Percentiles rank a stretch among this genome's conserved stretches.
phyloP scores from a whole-genome alignment of 78 protist genomes.

The Cyanophora paradoxa region DNA sequence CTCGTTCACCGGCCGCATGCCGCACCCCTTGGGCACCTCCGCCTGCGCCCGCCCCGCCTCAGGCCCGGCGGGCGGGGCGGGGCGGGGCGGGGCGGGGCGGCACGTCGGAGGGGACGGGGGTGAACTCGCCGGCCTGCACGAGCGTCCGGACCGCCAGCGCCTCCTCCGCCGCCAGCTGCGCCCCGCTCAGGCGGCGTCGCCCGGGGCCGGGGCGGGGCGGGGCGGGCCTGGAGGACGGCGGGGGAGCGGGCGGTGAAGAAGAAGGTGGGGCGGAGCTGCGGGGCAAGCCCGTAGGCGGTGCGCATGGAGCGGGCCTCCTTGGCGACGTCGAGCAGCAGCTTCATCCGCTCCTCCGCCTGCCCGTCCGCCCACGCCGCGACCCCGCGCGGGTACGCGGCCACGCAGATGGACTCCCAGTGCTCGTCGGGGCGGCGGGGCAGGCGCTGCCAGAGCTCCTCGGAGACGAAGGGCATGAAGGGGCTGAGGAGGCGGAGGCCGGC shows the following conservation, averaged over 20 bases:
- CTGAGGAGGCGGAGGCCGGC: constrained; percentile 78
- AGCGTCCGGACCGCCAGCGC: too few species aligned
- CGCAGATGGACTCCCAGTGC: constrained; percentile 41
- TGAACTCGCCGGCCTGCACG: too few species aligned
- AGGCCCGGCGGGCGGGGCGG: not conserved
- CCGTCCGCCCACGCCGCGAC: constrained; percentile 18
- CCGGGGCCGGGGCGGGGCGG: not conserved
- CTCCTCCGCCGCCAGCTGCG: not conserved
- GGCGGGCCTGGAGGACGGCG: too few species aligned
- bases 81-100: not conserved
- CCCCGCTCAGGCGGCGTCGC: not conserved
- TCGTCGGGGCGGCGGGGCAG: constrained; percentile 57
- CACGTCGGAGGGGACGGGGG: too few species aligned
- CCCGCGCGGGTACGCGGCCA: constrained; percentile 51
- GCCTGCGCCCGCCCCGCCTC: not conserved
- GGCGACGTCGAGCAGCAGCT: constrained; percentile 14
- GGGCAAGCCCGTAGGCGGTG: not conserved
- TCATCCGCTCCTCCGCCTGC: constrained; percentile 37
- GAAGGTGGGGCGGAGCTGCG: not conserved
- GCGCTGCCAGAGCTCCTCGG: constrained; percentile 89
- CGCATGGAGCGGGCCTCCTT: constrained; percentile 23
- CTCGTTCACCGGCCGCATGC: constrained; percentile 21
- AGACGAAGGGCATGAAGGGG: constrained; percentile 95
- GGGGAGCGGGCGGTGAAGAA: not conserved
- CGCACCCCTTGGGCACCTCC: constrained; percentile 14